phyloP scores from a whole-genome alignment of 1,284 basidiomycete genomes.

The Trametes hirsuta region DNA sequence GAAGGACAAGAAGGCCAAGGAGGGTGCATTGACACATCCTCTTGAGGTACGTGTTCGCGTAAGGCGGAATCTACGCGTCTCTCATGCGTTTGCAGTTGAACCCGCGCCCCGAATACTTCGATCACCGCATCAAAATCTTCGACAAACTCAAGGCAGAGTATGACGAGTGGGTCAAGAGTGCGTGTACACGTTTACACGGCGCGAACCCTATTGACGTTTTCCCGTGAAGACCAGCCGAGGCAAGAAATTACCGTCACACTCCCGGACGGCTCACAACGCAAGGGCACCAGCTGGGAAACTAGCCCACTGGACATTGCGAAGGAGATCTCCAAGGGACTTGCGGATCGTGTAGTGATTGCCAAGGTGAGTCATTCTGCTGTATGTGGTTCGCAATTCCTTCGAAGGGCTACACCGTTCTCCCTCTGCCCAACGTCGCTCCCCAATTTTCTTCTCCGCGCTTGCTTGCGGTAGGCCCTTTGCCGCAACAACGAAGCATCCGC shows the following conservation, averaged over 20 bases:
- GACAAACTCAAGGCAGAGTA: conserved; percentile 89
- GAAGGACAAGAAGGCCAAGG: conserved; percentile 59
- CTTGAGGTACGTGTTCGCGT: conserved; percentile 55
- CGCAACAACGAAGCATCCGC: too few species aligned
- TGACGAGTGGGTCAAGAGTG: conserved; percentile 80
- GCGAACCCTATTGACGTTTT: background rate
- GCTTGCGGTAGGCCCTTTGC: too few species aligned
- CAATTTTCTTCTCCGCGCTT: too few species aligned
- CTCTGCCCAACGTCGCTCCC: too few species aligned
- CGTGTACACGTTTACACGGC: conserved; percentile 18
- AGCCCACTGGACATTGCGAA: conserved; percentile 92
- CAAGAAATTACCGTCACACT: conserved; percentile 86
- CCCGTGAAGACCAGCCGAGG: conserved; percentile 74
- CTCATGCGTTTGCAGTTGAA: conserved; percentile 54
- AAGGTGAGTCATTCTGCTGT: conserved; percentile 58
- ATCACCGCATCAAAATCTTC: conserved; percentile 89
- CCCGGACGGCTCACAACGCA: conserved; percentile 84
- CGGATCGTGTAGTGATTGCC: conserved; percentile 91
- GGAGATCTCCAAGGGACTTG: conserved; percentile 85
- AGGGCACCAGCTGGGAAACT: conserved; percentile 95
- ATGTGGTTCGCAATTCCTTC: too few species aligned
- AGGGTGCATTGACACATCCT: conserved; percentile 50
- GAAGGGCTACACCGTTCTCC: too few species aligned
- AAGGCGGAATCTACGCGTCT: background rate
- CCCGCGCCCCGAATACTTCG: conserved; percentile 88